Percentiles rank a stretch among this genome's conserved stretches.
Conservation (phyloP, 2,329 filamentous ascomycete genomes). For the Cladophialophora immunda region DNA sequence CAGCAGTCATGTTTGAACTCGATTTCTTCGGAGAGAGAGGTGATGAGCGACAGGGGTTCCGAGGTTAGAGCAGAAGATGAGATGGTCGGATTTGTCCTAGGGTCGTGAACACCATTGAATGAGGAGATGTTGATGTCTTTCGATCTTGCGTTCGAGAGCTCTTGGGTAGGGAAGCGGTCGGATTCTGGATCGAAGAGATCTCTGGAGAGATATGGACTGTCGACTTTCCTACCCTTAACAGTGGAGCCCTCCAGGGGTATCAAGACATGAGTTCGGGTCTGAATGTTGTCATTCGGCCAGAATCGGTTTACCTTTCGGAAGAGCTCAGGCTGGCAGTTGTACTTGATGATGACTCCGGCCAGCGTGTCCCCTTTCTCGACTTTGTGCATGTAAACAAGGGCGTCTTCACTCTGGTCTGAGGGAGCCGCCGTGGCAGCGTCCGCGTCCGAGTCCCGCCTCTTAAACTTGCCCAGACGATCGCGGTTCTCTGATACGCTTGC, state of each 20-base stretch:
- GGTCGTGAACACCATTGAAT: constrained; percentile 13
- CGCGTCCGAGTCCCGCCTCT: constrained; percentile 56
- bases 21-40: constrained; percentile 56
- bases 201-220: constrained; percentile 35
- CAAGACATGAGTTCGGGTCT: constrained; percentile 80
- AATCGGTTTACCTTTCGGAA: constrained; percentile 90
- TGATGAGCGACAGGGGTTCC: constrained; percentile 30
- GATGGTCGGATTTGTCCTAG: constrained; percentile 7
- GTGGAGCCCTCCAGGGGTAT: constrained; percentile 91
- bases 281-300: constrained; percentile 92
- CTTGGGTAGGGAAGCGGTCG: constrained; percentile 13
- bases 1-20: constrained; percentile 89
- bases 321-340: constrained; percentile 82
- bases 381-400: constrained; percentile 88
- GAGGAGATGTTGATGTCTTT: neutral
- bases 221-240: constrained; percentile 62
- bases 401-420: constrained; percentile 66
- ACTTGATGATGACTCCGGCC: constrained; percentile 88
- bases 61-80: constrained; percentile 24
- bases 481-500: constrained; percentile 52
- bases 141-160: neutral
- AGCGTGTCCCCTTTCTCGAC: constrained; percentile 86
- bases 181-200: constrained; percentile 31
- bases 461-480: constrained; percentile 51
- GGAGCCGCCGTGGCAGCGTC: constrained; percentile 41